Evolutionary conservation across 371 early-diverging fungal species (phyloP).

Genomic region (Actinomortierella ambigua): DNA sequence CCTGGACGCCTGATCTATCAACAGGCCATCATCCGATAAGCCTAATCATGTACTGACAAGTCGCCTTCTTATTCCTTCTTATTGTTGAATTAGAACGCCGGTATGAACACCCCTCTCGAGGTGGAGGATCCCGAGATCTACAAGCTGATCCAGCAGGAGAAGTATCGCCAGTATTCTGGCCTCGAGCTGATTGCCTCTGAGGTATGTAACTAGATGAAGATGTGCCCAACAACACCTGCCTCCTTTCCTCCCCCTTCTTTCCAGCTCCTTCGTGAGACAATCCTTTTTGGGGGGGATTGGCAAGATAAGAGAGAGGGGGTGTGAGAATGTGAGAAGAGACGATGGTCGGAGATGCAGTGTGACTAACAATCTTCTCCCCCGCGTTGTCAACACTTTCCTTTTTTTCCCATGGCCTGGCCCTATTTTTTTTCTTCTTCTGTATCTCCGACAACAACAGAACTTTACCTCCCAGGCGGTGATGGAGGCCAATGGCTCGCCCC

Average conservation of each 20-base stretch:
- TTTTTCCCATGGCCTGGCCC: not conserved
- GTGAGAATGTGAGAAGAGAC: no score
- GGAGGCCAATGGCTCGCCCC: slow-evolving; percentile 96
- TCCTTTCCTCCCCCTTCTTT: no score
- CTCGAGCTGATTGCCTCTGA: slow-evolving; percentile 99
- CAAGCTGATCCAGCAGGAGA: slow-evolving; percentile 94
- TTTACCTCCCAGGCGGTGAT: slow-evolving; percentile 97
- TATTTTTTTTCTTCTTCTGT: not conserved
- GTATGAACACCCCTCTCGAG: slow-evolving; percentile 78
- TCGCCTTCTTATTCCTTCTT: not conserved
- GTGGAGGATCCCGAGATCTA: slow-evolving; percentile 93
- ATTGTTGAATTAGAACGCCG: slow-evolving; percentile 56
- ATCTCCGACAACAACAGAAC: slow-evolving; percentile 68
- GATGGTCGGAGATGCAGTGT: no score
- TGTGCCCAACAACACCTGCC: no score
- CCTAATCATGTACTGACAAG: no score
- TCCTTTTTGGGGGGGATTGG: no score
- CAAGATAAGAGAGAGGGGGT: no score
- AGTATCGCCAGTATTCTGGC: slow-evolving; percentile 95
- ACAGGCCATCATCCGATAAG: no score
- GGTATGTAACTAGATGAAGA: no score
- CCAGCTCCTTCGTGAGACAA: no score
- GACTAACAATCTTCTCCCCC: no score
- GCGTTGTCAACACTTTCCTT: not conserved
- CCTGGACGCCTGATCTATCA: no score